Percentiles rank a stretch among this genome's conserved stretches.
These are phyloP conservation scores for Cutaneotrichosporon cutaneum DNA, from an alignment of 1,284 basidiomycete genomes.

Conservation along the genomic window DNA sequence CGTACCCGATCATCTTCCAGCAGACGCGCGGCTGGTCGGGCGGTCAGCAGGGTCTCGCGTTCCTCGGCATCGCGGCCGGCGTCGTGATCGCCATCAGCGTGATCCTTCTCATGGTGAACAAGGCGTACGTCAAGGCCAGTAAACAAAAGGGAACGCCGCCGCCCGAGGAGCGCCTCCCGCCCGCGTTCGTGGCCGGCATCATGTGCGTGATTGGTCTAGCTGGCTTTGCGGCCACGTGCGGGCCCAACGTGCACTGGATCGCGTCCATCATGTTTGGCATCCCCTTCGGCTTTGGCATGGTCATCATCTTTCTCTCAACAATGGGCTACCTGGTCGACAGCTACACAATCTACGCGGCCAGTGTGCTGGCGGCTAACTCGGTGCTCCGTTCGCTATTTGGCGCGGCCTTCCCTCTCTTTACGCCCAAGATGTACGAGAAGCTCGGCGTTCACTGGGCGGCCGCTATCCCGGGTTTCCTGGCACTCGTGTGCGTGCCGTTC, in stretches of 20 bases:
- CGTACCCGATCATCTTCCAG: conserved; percentile 64
- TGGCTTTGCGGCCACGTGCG: conserved; percentile 51
- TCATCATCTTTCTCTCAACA: conserved; percentile 43
- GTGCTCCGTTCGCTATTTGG: conserved; percentile 65
- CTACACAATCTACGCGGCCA: conserved; percentile 57
- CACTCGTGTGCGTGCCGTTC: conserved; percentile 25
- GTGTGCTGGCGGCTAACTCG: conserved; percentile 66
- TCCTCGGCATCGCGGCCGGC: conserved; percentile 65
- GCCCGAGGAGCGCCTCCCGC: conserved; percentile 63
- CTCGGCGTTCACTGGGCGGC: conserved; percentile 63
- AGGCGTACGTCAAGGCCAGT: conserved; percentile 57
- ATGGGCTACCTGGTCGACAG: conserved; percentile 62
- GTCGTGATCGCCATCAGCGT: conserved; percentile 60
- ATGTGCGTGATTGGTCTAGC: conserved; percentile 50
- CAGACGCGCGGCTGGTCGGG: conserved; percentile 62
- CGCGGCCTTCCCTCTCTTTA: conserved; percentile 60
- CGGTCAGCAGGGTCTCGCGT: conserved; percentile 64
- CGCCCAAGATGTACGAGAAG: conserved; percentile 59
- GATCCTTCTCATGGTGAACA: conserved; percentile 57
- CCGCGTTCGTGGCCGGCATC: conserved; percentile 54
- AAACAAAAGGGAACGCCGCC: conserved; percentile 50
- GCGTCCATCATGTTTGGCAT: conserved; percentile 61
- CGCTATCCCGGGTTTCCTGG: conserved; percentile 36
- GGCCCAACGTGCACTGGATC: conserved; percentile 54
- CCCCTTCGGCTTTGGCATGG: conserved; percentile 64